Conservation (phyloP, 73 alveolate genomes). For the Paramecium tetraurelia region DNA sequence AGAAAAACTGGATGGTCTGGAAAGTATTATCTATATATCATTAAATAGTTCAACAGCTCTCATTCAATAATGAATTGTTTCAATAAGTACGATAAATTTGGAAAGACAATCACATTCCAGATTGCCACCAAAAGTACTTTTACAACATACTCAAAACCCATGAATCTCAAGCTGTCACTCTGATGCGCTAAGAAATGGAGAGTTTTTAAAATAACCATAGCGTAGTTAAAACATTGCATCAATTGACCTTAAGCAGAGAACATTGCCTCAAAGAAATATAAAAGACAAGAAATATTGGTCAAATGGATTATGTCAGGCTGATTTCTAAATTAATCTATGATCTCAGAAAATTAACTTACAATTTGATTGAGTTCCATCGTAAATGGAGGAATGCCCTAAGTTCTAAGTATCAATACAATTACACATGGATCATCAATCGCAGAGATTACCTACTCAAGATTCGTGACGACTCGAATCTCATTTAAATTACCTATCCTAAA, state of each 20-base stretch:
- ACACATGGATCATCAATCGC: not conserved
- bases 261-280: not conserved
- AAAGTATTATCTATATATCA: not conserved
- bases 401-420: not conserved
- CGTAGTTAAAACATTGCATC: not conserved
- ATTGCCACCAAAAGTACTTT: not conserved
- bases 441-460: not conserved
- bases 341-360: not conserved
- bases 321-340: not conserved
- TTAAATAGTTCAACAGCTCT: not conserved
- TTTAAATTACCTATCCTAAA: not conserved
- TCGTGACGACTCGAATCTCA: not conserved
- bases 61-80: not conserved
- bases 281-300: not conserved
- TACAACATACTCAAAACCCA: not conserved
- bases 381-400: not conserved
- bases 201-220: not conserved
- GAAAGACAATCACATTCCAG: not conserved
- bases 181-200: not conserved
- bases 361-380: not conserved
- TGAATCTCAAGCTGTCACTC: not conserved
- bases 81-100: not conserved
- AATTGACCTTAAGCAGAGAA: not conserved
- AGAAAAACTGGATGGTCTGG: not conserved
- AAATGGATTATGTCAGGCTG: not conserved